These are phyloP conservation scores for Trichosporon sp. DNA, from an alignment of 1,284 basidiomycete species.

Conservation along the genomic window DNA sequence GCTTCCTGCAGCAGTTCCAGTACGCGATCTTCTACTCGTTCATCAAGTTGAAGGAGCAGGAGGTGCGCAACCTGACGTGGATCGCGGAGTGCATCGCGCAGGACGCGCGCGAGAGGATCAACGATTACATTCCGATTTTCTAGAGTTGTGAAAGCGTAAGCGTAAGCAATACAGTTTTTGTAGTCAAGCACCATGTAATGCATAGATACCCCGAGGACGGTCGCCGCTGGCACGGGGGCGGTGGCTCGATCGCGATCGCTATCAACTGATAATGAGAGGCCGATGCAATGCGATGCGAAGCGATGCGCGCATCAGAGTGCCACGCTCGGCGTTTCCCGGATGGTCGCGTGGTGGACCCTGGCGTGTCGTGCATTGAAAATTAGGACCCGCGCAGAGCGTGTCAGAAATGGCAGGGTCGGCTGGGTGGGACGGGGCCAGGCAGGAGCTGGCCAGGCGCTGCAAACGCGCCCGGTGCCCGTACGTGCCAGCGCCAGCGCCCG, in stretches of 20 bases:
- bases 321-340: constrained; percentile 4
- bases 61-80: constrained; percentile 95
- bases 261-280: background rate
- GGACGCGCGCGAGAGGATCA: constrained; percentile 80
- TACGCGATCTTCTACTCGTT: constrained; percentile 89
- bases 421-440: background rate
- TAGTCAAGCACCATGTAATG: constrained; percentile 11
- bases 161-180: constrained; percentile 4
- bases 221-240: too few relatives aligned
- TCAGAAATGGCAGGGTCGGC: background rate
- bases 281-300: background rate
- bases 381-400: background rate
- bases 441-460: background rate
- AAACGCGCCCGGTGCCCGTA: too few relatives aligned
- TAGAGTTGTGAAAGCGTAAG: constrained; percentile 12
- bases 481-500: too few relatives aligned
- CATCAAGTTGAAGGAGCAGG: constrained; percentile 98
- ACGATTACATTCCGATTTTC: constrained; percentile 82
- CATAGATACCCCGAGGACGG: background rate
- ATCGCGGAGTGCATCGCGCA: constrained; percentile 96
- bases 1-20: constrained; percentile 94
- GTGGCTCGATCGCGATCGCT: background rate
- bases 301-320: background rate
- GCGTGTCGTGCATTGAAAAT: background rate
- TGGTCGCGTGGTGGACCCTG: constrained; percentile 3